Evolutionary conservation across 2,329 filamentous ascomycete genomes (phyloP), one percentile per base, ranked within the genome.

Genomic region (Xylariaceae sp.): DNA sequence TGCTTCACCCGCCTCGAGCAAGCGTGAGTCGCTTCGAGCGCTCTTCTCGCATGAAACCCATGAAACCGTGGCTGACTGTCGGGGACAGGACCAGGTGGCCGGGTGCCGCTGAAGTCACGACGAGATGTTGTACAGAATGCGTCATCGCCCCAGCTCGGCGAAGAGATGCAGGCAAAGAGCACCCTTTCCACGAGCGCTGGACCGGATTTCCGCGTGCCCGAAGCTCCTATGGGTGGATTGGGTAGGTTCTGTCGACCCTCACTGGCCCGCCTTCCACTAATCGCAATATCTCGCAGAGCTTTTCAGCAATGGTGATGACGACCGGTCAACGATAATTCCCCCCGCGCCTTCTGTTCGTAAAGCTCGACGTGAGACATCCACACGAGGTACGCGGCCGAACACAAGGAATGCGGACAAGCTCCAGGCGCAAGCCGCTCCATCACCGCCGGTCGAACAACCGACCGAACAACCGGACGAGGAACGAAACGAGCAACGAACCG

Each of bases 141-240:
- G n/a, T n/a, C n/a, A n/a, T n/a, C n/a, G n/a, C n/a, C n/a, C n/a
- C n/a, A n/a, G n/a, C n/a, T n/a, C n/a, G n/a, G n/a, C n/a, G n/a
- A n/a, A n/a, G n/a, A n/a, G n/a, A n/a, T n/a, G n/a, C n/a, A n/a
- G n/a, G n/a, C n/a, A n/a, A n/a, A n/a, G n/a, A n/a, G n/a, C n/a
- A n/a, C n/a, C 8, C 35, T 50, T 3, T 38, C 45, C 31, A 43
- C 48, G 21, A 46, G 40, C 33, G 28, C 42, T 23, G 43, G 47
- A 9, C 27, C 15, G 15, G 43, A 43, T 12, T 34, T 34, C 11
- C 41, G 44, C 12, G 54, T 44, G 3, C 56, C 57, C 2, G 50
- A 53, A 23, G 53, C 54, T 16, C 40, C 56, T 33, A 60, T 59
- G 56, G 55, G 54, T 5, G 46, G 38, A 24, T 39, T 46, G 40